phyloP scores from a whole-genome alignment of 2,329 filamentous ascomycete genomes.

The Aureobasidium pullulans region DNA sequence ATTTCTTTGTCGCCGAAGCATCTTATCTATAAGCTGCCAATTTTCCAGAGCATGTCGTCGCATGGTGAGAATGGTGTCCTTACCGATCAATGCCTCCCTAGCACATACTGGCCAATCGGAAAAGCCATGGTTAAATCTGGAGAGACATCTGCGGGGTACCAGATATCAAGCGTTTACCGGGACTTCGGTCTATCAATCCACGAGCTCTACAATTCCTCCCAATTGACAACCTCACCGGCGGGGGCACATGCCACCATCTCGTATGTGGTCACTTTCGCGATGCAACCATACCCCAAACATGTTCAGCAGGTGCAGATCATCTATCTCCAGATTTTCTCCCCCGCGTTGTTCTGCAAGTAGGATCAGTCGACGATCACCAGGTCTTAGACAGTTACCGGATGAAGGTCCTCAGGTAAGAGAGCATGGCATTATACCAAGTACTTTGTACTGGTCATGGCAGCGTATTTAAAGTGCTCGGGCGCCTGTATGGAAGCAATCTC shows the following conservation, averaged over 20 bases:
- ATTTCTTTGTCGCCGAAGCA: too few species aligned
- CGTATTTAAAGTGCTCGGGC: not conserved
- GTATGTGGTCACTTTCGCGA: not conserved
- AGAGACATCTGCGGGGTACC: slow-evolving; percentile 6
- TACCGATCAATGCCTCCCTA: not conserved
- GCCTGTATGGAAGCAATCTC: not conserved
- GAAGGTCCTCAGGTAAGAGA: not conserved
- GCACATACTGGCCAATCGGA: not conserved
- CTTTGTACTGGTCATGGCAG: not conserved
- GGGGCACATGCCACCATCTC: slow-evolving; percentile 7
- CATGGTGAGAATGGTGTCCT: not conserved
- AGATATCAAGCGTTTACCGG: not conserved
- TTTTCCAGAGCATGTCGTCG: not conserved
- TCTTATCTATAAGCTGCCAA: not conserved
- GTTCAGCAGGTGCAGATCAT: not conserved
- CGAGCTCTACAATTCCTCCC: not conserved
- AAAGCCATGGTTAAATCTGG: not conserved
- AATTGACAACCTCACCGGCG: not conserved
- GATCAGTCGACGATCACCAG: slow-evolving; percentile 1
- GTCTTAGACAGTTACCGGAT: slow-evolving; percentile 1
- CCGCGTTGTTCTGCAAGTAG: not conserved
- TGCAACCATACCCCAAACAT: slow-evolving; percentile 5
- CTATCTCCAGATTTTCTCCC: slow-evolving; percentile 5
- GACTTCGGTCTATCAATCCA: not conserved
- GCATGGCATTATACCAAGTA: not conserved